phyloP scores from a whole-genome alignment of 768 basidiomycete genomes.

The Rhodotorula toruloides region DNA sequence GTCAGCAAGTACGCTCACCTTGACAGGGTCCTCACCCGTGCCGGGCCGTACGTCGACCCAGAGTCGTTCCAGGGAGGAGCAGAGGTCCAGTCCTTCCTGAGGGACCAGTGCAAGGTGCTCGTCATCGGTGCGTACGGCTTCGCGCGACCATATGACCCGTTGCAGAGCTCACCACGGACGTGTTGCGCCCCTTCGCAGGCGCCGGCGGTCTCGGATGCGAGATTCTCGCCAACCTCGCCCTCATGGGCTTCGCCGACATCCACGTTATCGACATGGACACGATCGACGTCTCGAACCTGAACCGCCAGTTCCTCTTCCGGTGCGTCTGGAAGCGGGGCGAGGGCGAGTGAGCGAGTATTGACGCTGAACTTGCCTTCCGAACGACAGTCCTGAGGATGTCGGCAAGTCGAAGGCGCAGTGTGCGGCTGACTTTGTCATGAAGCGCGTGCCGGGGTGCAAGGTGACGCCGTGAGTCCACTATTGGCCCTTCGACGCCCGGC shows the following conservation, averaged over 20 bases:
- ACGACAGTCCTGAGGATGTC: slow-evolving; percentile 72
- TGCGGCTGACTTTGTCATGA: slow-evolving; percentile 96
- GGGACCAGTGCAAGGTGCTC: slow-evolving; percentile 79
- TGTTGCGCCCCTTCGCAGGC: slow-evolving; percentile 44
- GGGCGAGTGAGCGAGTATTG: neutral
- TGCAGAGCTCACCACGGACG: too few species aligned
- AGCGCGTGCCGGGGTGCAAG: slow-evolving; percentile 86
- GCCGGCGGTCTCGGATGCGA: slow-evolving; percentile 95
- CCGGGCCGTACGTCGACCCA: slow-evolving; percentile 28
- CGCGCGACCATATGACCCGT: neutral
- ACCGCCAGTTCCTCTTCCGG: slow-evolving; percentile 97
- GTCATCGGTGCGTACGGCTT: slow-evolving; percentile 60
- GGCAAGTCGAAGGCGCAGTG: slow-evolving; percentile 88
- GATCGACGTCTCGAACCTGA: slow-evolving; percentile 97
- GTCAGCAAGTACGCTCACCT: slow-evolving; percentile 1
- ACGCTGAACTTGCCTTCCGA: neutral
- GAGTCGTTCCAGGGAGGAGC: slow-evolving; percentile 29
- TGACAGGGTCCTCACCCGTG: slow-evolving; percentile 30
- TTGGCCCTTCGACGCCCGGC: too few species aligned
- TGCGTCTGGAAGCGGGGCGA: slow-evolving; percentile 43
- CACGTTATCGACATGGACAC: slow-evolving; percentile 99
- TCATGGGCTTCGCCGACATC: slow-evolving; percentile 95
- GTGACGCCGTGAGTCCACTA: slow-evolving; percentile 74
- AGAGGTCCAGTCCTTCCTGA: slow-evolving; percentile 55
- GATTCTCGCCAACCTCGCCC: slow-evolving; percentile 89